Base-by-base conservation (phyloP, 2,329 filamentous ascomycete species). In the Coniella lustricola region DNA sequence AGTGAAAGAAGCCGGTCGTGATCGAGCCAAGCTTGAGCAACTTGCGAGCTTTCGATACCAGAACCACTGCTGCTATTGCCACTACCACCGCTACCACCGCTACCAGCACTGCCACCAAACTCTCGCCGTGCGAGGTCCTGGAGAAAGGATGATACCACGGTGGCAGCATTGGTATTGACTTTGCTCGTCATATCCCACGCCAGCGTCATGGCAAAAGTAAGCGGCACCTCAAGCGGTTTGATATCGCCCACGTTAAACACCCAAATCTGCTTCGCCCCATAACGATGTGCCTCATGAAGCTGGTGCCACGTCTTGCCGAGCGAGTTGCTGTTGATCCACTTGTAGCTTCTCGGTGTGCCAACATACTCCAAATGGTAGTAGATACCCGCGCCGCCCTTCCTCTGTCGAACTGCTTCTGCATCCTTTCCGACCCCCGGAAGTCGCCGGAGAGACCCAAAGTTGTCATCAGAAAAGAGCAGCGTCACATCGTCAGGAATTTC, bases 221-320 rank as follows among this genome's bases (percentile, higher is more conserved):
- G 72, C 2, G 77, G 75, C 2, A 81, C 64, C 61, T 81, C 78
- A 64, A 62, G 66, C 1, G 78, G 76, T 58, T 84, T 84, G 54
- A 84, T 67, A 55, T 84, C 80, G 12, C 79, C 80, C 4, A 84
- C 75, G 54, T 84, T 84, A 54, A 83, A 74, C 38, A 84, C 72
- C 81, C 80, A 84, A 50, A 84, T 79, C 25, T 73, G 69, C 39
- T 73, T 70, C 2, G 81, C 80, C 2, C 76, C 68, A 20, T 76
- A 69, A 20, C 75, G 65, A 50, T 82, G 76, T 1, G 77, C 71
- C 21, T 76, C 65, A 40, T 68, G 67, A 59, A 81, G 71, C 56
- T 65, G 50, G 31, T 52, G 50, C 46, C 42, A 46, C 1, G 32
- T 43, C 46, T 52, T 52, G 9, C 50, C 50, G 12, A 81, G 62